Conservation (phyloP, 2,329 filamentous ascomycete species). For the Elsinoe perseae region DNA sequence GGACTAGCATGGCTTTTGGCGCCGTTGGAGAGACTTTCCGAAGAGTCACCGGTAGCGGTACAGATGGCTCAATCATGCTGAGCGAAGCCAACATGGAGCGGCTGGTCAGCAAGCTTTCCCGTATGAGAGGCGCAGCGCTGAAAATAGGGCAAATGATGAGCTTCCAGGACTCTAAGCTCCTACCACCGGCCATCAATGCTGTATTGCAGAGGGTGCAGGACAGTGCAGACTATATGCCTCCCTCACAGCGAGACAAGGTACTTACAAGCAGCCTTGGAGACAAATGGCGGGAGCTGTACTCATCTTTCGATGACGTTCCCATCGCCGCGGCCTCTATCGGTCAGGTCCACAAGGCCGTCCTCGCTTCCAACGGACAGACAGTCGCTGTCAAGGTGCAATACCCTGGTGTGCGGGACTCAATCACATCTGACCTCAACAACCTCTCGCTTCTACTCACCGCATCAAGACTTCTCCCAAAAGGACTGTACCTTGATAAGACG, state of each 20-base stretch:
- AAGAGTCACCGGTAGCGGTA: constrained; percentile 62
- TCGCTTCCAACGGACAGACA: constrained; percentile 63
- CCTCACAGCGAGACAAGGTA: constrained; percentile 83
- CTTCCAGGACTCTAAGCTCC: constrained; percentile 93
- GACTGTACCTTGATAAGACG: constrained; percentile 91
- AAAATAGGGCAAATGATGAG: constrained; percentile 98
- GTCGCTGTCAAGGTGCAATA: constrained; percentile 98
- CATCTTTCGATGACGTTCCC: constrained; percentile 78
- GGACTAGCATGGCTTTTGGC: constrained; percentile 90
- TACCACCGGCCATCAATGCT: constrained; percentile 77
- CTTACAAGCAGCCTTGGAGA: constrained; percentile 68
- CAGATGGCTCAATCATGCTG: constrained; percentile 70
- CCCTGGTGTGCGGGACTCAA: constrained; percentile 88
- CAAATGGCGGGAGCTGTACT: constrained; percentile 78
- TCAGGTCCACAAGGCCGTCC: constrained; percentile 79
- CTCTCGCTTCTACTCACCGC: constrained; percentile 84
- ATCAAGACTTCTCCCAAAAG: constrained; percentile 80
- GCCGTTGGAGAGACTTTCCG: constrained; percentile 79
- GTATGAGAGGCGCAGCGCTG: constrained; percentile 93
- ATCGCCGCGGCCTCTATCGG: constrained; percentile 95
- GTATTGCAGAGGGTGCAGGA: constrained; percentile 93
- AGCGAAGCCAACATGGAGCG: constrained; percentile 88
- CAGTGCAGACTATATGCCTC: constrained; percentile 94
- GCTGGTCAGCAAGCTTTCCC: constrained; percentile 82
- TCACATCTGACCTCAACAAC: constrained; percentile 94